Percentiles rank a stretch among this genome's conserved stretches.
These are phyloP conservation scores for Aaosphaeria pasadenensis DNA, from an alignment of 2,329 filamentous ascomycete genomes.

Conservation along the genomic window DNA sequence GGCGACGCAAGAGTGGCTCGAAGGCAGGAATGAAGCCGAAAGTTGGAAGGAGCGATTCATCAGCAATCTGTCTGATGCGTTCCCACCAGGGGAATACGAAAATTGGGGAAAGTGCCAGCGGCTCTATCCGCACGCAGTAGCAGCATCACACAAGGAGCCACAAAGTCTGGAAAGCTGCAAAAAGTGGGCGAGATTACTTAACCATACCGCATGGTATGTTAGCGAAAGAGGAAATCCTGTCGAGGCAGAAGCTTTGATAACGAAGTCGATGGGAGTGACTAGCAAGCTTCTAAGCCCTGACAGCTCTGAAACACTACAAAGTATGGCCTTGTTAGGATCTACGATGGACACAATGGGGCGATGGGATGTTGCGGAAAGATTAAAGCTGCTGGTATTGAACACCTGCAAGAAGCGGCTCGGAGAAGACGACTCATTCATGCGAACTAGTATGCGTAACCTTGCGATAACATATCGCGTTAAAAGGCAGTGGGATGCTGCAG, in stretches of 20 bases:
- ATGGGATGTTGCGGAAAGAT: not conserved
- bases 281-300: not conserved
- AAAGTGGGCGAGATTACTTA: not conserved
- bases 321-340: not conserved
- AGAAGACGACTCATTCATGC: not conserved
- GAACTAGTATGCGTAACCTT: not conserved
- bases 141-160: not conserved
- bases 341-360: not conserved
- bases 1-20: conserved; percentile 12
- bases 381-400: not conserved
- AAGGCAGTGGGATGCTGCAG: not conserved
- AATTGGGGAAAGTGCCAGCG: not conserved
- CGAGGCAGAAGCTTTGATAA: not conserved
- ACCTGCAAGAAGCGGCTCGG: not conserved
- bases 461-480: not conserved
- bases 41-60: conserved; percentile 23
- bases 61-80: conserved; percentile 1
- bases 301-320: not conserved
- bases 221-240: not conserved
- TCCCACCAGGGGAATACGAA: not conserved
- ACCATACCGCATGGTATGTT: not conserved
- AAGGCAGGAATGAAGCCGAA: conserved; percentile 5
- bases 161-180: not conserved
- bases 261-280: not conserved
- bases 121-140: not conserved